These are phyloP conservation scores for Leptomonas pyrrhocoris DNA, from an alignment of 208 protist genomes.

Conservation along the genomic window DNA sequence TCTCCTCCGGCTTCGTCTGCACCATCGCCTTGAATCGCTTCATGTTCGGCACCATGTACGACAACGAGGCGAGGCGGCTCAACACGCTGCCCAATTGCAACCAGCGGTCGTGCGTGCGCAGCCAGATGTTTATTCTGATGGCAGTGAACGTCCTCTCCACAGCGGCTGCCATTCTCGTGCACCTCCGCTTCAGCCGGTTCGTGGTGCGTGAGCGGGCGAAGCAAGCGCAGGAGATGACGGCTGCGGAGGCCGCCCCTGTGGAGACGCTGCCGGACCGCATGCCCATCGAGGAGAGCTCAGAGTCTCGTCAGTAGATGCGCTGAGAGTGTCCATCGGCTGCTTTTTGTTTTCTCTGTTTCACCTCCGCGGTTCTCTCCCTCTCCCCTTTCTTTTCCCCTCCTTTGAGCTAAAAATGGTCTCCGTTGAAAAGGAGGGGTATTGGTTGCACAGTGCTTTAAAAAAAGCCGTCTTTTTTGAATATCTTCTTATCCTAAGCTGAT, in stretches of 20 bases:
- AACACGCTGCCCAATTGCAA: slow-evolving; percentile 46
- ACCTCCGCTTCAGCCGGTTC: slow-evolving; percentile 67
- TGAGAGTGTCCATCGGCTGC: background rate
- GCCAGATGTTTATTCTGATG: slow-evolving; percentile 79
- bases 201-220: slow-evolving; percentile 38
- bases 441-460: too few relatives aligned
- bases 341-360: background rate
- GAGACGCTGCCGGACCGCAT: background rate
- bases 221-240: slow-evolving; percentile 14
- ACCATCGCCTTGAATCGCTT: slow-evolving; percentile 78
- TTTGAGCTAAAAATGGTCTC: too few relatives aligned
- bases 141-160: slow-evolving; percentile 59
- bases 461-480: too few relatives aligned
- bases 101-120: slow-evolving; percentile 50
- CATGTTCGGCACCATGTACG: slow-evolving; percentile 85
- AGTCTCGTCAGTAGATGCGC: slow-evolving; percentile 6
- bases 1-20: slow-evolving; percentile 62
- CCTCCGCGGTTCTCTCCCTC: background rate
- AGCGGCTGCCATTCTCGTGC: slow-evolving; percentile 32
- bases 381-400: slow-evolving; percentile 15
- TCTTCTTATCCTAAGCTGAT: too few relatives aligned
- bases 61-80: slow-evolving; percentile 42
- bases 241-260: background rate
- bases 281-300: slow-evolving; percentile 14
- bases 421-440: too few relatives aligned